Evolutionary conservation across 2,329 filamentous ascomycete species (phyloP).

Genomic region (Curvularia sp.): DNA sequence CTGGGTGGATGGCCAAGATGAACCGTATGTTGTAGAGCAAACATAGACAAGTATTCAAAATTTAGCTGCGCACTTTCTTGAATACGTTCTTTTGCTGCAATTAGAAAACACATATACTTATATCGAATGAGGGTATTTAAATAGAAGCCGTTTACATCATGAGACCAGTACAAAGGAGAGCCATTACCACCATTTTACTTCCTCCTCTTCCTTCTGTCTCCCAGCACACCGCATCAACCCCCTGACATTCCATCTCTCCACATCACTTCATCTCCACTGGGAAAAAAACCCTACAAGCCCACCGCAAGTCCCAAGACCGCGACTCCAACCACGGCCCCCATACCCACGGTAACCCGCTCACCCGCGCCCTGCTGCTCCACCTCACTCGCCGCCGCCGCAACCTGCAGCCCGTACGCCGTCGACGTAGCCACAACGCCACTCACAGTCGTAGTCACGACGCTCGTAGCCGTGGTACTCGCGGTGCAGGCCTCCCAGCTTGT

Average conservation of each 20-base stretch:
- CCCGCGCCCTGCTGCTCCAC: conserved; percentile 9
- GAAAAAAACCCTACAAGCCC: conserved; percentile 24
- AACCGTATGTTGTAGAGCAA: conserved; percentile 41
- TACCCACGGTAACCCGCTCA: conserved; percentile 28
- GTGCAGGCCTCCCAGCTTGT: conserved; percentile 46
- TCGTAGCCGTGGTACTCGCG: conserved; percentile 43
- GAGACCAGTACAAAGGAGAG: not conserved
- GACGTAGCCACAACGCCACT: conserved; percentile 31
- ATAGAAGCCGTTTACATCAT: not conserved
- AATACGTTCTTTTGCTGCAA: not conserved
- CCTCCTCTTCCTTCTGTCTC: not conserved
- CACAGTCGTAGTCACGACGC: conserved; percentile 39
- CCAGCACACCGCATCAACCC: not conserved
- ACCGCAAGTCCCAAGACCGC: conserved; percentile 34
- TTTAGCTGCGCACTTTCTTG: not conserved
- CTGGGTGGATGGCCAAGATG: conserved; percentile 45
- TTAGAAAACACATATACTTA: not conserved
- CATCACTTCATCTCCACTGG: not conserved
- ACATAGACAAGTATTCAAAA: not conserved
- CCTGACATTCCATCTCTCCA: not conserved
- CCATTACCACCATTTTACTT: not conserved
- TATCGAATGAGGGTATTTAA: not conserved
- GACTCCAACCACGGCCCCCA: conserved; percentile 30
- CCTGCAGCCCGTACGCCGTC: conserved; percentile 44
- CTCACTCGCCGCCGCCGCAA: conserved; percentile 39